Base-by-base conservation (phyloP, 2,329 filamentous ascomycete genomes). In the Pyrenophora seminiperda region DNA sequence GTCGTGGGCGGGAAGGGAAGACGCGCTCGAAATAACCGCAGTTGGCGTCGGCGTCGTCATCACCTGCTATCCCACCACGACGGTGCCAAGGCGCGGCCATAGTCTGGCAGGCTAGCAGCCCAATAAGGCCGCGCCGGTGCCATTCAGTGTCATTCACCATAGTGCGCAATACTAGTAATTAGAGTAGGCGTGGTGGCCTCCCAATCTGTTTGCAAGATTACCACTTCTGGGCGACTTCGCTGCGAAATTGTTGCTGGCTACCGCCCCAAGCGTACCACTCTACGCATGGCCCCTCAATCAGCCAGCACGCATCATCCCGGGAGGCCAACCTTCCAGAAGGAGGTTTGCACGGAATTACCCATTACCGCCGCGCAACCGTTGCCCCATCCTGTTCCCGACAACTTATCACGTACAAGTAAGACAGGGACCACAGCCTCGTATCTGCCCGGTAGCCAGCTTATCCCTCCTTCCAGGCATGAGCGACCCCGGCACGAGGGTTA, bases 271-370 rank as follows among this genome's bases (percentile, higher is more conserved):
- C 58, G 59, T 27, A 27, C 7, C 9, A 27, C 24, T 27, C 7
- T 27, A 38, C 53, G 50, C 45, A 34, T 30, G 44, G 7, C 19
- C 20, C n/a, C 46, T 32, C 41, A 19, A 9, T 39, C 14, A 7
- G n/a, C 24, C 24, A 55, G 37, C 61, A 59, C 47, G 59, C 54
- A 51, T 55, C 31, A 61, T 58, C 62, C 59, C 46, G 53, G 62
- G 24, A 50, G 14, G 11, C 20, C 18, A 24, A 43, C 39, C 54
- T 65, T 64, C 62, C 50, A 53, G 59, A 65, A 65, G 57, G 51
- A 53, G 47, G 43, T 56, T 56, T 54, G 50, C 47, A 41, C 56
- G 53, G 55, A 58, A 49, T 42, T 53, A 43, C 22, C 54, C 59
- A 61, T 53, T 53, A 47, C 34, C 43, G 47, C 51, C 53, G 45